Evolutionary conservation across 2,329 filamentous ascomycete species (phyloP), one percentile per base, ranked within the genome.

Genomic region (Arthrobotrys sinensis): DNA sequence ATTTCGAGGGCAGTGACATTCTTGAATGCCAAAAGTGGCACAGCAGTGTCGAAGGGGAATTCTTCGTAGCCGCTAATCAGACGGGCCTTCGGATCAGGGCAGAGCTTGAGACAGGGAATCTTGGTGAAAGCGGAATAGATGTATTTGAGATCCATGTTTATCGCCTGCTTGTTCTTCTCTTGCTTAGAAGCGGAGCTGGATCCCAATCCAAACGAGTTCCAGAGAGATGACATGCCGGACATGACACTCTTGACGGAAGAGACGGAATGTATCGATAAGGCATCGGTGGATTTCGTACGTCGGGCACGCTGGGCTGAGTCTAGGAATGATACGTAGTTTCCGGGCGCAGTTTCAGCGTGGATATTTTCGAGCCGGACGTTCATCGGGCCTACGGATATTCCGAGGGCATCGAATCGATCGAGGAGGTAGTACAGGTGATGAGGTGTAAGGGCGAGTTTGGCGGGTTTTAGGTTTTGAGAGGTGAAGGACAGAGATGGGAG

Each of bases 121-220:
- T 98, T 99, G 83, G 96, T 99, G 83, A 98, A 99, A 72, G 96
- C 93, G 48, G 96, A 98, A 86, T 97, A 99, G 38, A 99, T 88
- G 84, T 99, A 98, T 84, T 95, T 97, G 81, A 97, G 86, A 84
- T 99, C 96, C 72, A 92, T 90, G 83, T 96, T 91, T 70, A 96
- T 85, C 52, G 93, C 92, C 73, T 91, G 91, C 85, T 96, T 97
- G 84, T 96, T 93, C 83, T 93, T 94, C 85, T 97, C 96, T 40
- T 91, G 93, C 83, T 94, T 93, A 80, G 93, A 91, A 62, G 90
- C 89, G 48, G 92, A 91, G 82, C 93, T 93, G 84, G 91, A 92
- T 52, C 92, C 91, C 32, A 97, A 89, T 24, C 94, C 92, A 80
- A 98, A 91, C 82, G 91, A 94, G 21, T 93, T 92, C 95, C 94